phyloP scores from a whole-genome alignment of 331 rosid species.

The Rhamnella rubrinervis region DNA sequence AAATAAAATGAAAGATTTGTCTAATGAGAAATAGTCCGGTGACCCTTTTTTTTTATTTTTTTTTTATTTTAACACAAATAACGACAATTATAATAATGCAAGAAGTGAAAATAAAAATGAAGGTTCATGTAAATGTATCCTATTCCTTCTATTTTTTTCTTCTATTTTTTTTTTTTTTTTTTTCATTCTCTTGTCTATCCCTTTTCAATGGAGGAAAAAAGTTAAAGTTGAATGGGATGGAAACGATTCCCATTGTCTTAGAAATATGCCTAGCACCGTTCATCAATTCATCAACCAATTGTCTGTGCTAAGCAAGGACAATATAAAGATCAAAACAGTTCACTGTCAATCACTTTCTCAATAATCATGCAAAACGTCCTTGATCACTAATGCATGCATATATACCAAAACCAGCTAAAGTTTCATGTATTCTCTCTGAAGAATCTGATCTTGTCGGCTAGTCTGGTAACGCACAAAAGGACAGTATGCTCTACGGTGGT shows the following conservation, averaged over 20 bases:
- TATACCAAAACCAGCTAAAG: too few relatives aligned
- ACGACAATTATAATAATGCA: too few relatives aligned
- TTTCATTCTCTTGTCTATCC: background rate
- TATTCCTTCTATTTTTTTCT: too few relatives aligned
- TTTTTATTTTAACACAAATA: too few relatives aligned
- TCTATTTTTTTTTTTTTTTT: background rate
- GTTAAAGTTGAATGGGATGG: constrained; percentile 3
- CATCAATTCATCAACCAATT: background rate
- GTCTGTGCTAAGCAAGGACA: constrained; percentile 4
- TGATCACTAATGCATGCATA: too few relatives aligned
- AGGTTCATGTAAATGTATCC: too few relatives aligned
- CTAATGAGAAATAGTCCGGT: too few relatives aligned
- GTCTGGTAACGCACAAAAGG: constrained; percentile 3
- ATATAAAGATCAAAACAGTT: constrained; percentile 9
- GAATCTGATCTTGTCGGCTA: constrained; percentile 9
- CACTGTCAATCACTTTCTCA: constrained; percentile 5
- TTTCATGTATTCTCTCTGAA: background rate
- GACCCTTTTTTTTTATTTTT: too few relatives aligned
- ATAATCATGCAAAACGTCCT: background rate
- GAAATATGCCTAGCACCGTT: background rate
- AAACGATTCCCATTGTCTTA: constrained; percentile 7
- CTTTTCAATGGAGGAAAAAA: background rate
- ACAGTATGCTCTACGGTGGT: background rate
- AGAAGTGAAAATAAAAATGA: too few relatives aligned
- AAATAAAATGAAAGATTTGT: too few relatives aligned